A percentile compares a stretch with the other conserved stretches of the same genome.
Evolutionary conservation across 306 rosid species (phyloP).

Genomic region (Oxytropis ochrocephala): DNA sequence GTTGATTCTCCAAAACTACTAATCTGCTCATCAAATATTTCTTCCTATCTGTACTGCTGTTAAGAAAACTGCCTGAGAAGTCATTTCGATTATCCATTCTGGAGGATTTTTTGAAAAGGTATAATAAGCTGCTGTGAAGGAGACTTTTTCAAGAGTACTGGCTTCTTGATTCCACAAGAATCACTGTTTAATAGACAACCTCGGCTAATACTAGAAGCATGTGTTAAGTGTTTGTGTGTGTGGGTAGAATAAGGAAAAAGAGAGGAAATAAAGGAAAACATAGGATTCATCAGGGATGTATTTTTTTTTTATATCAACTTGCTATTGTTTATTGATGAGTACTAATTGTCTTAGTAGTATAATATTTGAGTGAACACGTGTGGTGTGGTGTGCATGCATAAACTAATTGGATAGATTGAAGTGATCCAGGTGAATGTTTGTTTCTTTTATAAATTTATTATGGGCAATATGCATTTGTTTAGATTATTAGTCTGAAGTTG

Average conservation of each 20-base stretch:
- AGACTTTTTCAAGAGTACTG: background rate
- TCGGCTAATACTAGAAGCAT: slow-evolving; percentile 22
- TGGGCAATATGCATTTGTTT: background rate
- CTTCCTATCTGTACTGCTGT: slow-evolving; percentile 9
- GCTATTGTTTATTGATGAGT: too few relatives aligned
- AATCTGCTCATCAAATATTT: slow-evolving; percentile 5
- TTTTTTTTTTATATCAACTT: background rate
- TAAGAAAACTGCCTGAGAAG: slow-evolving; percentile 4
- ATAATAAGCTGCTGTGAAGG: background rate
- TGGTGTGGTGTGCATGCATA: background rate
- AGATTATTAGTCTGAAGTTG: slow-evolving; percentile 1
- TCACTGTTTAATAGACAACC: slow-evolving; percentile 13
- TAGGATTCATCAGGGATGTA: background rate
- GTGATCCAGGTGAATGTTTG: background rate
- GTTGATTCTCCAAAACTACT: slow-evolving; percentile 10
- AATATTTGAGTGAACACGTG: background rate
- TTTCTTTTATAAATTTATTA: background rate
- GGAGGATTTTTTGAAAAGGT: background rate
- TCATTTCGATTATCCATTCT: slow-evolving; percentile 43
- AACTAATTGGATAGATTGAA: background rate
- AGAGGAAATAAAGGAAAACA: slow-evolving; percentile 1
- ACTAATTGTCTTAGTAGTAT: too few relatives aligned
- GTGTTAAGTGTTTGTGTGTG: slow-evolving; percentile 21
- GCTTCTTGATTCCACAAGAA: background rate
- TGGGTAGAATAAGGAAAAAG: slow-evolving; percentile 14